Base-by-base conservation (phyloP, 345 rosid genomes). In the Noccaea caerulescens region DNA sequence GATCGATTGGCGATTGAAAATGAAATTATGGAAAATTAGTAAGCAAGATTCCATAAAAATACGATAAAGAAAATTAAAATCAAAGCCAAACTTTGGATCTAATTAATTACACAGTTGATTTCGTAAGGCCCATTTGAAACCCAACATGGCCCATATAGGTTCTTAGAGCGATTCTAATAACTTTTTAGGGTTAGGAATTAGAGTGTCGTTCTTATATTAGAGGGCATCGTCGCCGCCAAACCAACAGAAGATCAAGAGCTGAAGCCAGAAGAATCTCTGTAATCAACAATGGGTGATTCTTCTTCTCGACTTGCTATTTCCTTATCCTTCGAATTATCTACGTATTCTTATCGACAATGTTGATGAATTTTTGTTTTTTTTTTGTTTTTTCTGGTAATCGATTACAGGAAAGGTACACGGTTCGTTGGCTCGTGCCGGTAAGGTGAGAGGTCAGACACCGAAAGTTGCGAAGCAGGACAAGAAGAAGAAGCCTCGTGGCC, bases 371-470 rank as follows among this genome's bases (percentile, higher is more conserved):
- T 25, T 25, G 2, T 25, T 25, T 25, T 25, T 25, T 25, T 25
- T 25, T 23, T 23, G 8, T 0, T 27, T 13, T 13, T 23, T 61
- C 0, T 44, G 20, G 23, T 25, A 42, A 58, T 58, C 46, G 30
- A 27, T 44, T 2, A 9, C 53, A 62, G 66, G 66, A 4, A 61
- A 61, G 52, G 66, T 61, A 1, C 66, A 60, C 65, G 65, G 65
- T 60, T 60, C 65, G n/a, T 60, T 60, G 65, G 65, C 65, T 25
- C 65, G 65, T 60, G 65, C 65, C 37, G 65, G 65, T 30, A 60
- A 60, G 65, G 65, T 60, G 37, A 60, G 65, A 42, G 65, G 65
- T 42, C 65, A 60, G 65, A 60, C 65, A 2, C 65, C 65, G 2
- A 60, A 60, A 60, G 65, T 60, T 7, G 65, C 65, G 7, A 60